Percentiles rank a stretch among this genome's conserved stretches.
These are phyloP conservation scores for Tillandsia fasciculata DNA, from an alignment of 176 grass and related monocot species.

Conservation along the genomic window DNA sequence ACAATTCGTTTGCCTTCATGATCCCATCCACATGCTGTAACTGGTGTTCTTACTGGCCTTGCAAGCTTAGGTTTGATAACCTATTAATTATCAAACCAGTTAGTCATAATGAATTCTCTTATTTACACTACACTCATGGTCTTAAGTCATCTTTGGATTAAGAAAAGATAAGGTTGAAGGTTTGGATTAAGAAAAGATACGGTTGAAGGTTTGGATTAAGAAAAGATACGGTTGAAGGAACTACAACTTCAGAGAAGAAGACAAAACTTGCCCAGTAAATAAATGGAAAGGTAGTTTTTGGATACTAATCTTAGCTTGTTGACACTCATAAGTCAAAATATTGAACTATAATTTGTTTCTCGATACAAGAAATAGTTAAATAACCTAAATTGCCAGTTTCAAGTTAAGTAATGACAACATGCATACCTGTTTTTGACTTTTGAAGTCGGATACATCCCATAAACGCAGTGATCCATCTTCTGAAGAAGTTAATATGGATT, in stretches of 20 bases:
- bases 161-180: conserved; percentile 4
- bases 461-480: conserved; percentile 96
- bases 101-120: not conserved
- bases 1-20: conserved; percentile 83
- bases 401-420: not conserved
- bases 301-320: not conserved
- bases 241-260: no score
- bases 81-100: conserved; percentile 26
- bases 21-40: conserved; percentile 95
- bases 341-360: not conserved
- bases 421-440: conserved; percentile 87
- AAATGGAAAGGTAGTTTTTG: no score
- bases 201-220: not conserved
- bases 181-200: not conserved
- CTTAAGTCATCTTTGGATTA: no score
- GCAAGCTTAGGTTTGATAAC: conserved; percentile 93
- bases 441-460: conserved; percentile 90
- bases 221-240: not conserved
- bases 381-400: not conserved
- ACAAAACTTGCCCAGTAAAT: no score
- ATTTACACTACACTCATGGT: no score
- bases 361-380: not conserved
- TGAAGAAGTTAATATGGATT: conserved; percentile 86
- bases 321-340: no score
- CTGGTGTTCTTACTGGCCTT: conserved; percentile 68